Evolutionary conservation across 495 filamentous ascomycete species (phyloP).

Genomic region (Aspergillus haitiensis): DNA sequence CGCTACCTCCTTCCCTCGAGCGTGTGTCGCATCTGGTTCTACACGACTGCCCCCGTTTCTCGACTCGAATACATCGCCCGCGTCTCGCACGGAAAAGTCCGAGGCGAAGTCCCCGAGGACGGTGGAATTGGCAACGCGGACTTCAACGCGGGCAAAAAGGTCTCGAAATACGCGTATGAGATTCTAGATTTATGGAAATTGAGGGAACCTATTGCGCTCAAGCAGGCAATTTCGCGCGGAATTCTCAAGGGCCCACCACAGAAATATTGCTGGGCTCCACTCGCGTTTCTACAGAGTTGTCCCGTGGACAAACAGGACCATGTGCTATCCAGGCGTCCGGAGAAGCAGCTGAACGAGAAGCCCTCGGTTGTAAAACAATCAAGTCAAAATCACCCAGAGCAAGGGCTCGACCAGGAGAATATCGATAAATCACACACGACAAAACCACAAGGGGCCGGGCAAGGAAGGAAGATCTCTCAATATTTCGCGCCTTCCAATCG

Average conservation of each 20-base stretch:
- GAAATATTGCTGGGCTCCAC: constrained; percentile 31
- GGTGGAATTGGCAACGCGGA: constrained; percentile 41
- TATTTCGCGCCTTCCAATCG: neutral
- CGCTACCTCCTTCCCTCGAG: constrained; percentile 35
- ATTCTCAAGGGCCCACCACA: constrained; percentile 31
- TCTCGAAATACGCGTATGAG: constrained; percentile 38
- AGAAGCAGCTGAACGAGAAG: constrained; percentile 17
- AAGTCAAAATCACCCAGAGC: no score
- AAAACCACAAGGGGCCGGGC: no score
- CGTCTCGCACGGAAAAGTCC: constrained; percentile 25
- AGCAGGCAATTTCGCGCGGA: constrained; percentile 27
- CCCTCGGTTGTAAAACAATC: constrained; percentile 2
- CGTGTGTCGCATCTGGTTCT: constrained; percentile 39
- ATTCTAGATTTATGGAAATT: constrained; percentile 35
- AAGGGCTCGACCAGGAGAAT: no score
- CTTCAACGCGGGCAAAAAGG: constrained; percentile 39
- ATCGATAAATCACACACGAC: no score
- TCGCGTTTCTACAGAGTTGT: constrained; percentile 13
- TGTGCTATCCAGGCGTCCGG: constrained; percentile 16
- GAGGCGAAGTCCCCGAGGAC: constrained; percentile 36
- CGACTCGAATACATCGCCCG: constrained; percentile 25
- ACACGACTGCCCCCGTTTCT: constrained; percentile 30
- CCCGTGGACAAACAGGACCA: constrained; percentile 17
- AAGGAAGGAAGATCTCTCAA: constrained; percentile 10
- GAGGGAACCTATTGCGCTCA: constrained; percentile 29